phyloP scores from a whole-genome alignment of 768 basidiomycete genomes.

The Lentinula sp. region DNA sequence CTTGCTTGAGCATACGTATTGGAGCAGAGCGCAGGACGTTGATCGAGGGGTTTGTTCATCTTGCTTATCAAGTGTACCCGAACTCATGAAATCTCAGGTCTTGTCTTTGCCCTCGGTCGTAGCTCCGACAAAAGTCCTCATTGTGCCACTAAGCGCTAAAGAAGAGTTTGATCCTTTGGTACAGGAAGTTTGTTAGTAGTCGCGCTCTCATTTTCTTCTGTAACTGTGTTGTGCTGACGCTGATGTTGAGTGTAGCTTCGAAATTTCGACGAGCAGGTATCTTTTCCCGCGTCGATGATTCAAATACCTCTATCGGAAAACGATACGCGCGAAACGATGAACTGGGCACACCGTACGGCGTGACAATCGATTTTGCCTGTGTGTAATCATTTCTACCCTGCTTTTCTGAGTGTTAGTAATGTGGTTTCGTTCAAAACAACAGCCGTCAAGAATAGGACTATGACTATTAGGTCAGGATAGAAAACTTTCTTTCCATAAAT shows the following conservation, averaged over 20 bases:
- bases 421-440: conserved; percentile 1
- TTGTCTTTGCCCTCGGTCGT: conserved; percentile 71
- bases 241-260: conserved; percentile 44
- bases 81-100: conserved; percentile 35
- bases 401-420: conserved; percentile 7
- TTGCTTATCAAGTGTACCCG: conserved; percentile 41
- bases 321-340: conserved; percentile 98
- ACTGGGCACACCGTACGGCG: conserved; percentile 93
- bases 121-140: conserved; percentile 94
- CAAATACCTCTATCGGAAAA: conserved; percentile 77
- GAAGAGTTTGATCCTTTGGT: conserved; percentile 82
- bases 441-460: conserved; percentile 90
- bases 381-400: conserved; percentile 6
- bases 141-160: conserved; percentile 73
- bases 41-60: conserved; percentile 70
- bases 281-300: conserved; percentile 93
- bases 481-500: not conserved
- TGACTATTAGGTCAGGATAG: conserved; percentile 79
- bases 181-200: conserved; percentile 85
- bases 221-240: conserved; percentile 79
- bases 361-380: conserved; percentile 39
- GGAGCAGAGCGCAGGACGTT: conserved; percentile 88
- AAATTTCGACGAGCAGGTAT: conserved; percentile 73
- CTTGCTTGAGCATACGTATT: conserved; percentile 92
- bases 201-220: conserved; percentile 79